phyloP scores from a whole-genome alignment of 2,329 filamentous ascomycete genomes.

The Cladophialophora carrionii region DNA sequence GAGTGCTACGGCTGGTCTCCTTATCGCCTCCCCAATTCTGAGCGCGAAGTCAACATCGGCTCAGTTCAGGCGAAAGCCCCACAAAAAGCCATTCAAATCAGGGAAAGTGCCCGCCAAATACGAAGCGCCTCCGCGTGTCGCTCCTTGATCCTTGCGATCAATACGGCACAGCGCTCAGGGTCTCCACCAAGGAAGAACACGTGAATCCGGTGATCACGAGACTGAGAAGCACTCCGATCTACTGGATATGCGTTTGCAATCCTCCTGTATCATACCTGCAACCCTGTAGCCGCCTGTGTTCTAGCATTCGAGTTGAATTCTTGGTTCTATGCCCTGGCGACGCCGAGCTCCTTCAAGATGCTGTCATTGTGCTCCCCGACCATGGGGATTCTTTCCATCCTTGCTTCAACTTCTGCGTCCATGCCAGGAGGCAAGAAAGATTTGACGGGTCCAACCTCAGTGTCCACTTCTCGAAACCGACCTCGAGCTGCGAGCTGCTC shows the following conservation, averaged over 20 bases:
- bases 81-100: background rate
- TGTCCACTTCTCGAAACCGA: constrained; percentile 57
- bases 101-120: constrained; percentile 5
- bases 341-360: constrained; percentile 52
- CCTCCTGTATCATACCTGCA: background rate
- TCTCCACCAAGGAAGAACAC: background rate
- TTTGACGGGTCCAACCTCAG: constrained; percentile 52
- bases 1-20: background rate
- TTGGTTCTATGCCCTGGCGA: background rate
- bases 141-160: background rate
- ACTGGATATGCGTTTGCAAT: background rate
- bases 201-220: background rate
- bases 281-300: background rate
- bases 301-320: background rate
- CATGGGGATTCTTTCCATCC: constrained; percentile 53
- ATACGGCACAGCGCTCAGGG: background rate
- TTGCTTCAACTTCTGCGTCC: constrained; percentile 41
- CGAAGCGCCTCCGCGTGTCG: background rate
- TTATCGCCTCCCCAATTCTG: background rate
- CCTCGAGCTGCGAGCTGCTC: constrained; percentile 56
- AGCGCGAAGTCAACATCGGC: constrained; percentile 5
- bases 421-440: constrained; percentile 57
- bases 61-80: background rate
- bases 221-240: background rate
- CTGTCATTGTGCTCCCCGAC: constrained; percentile 57